phyloP scores from a whole-genome alignment of 208 protist species.

The Trypanosoma cruzi region DNA sequence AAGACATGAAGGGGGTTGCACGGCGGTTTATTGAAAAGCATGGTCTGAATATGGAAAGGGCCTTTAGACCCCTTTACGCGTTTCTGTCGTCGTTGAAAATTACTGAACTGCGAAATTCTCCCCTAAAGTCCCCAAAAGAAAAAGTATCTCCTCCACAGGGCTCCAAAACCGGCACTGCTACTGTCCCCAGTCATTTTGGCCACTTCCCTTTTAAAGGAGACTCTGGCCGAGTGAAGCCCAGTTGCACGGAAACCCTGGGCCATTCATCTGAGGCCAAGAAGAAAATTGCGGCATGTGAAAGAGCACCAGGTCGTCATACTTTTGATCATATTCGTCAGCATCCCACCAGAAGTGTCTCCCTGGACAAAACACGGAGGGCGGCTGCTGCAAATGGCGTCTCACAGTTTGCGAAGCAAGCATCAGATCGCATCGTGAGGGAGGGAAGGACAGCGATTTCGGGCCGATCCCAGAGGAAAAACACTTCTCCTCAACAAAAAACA shows the following conservation, averaged over 20 bases:
- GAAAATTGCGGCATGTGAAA: neutral
- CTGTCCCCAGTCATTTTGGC: neutral
- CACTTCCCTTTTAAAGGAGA: neutral
- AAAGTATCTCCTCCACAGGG: neutral
- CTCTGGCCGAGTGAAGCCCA: neutral
- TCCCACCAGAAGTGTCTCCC: neutral
- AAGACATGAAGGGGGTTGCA: conserved; percentile 25
- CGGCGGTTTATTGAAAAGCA: conserved; percentile 30
- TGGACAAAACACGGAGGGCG: neutral
- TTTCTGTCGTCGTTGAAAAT: conserved; percentile 25
- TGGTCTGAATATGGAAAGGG: conserved; percentile 23
- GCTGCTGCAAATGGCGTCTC: neutral
- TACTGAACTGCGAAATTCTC: neutral
- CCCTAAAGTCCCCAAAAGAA: neutral
- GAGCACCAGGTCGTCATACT: neutral
- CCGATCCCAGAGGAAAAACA: neutral
- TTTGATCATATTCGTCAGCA: neutral
- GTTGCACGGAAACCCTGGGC: neutral
- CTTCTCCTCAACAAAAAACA: neutral
- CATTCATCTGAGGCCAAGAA: neutral
- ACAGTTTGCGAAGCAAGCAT: no score
- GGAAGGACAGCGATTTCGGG: neutral
- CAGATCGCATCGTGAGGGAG: no score
- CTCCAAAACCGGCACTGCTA: neutral
- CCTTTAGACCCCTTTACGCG: conserved; percentile 24